A percentile compares a stretch with the other conserved stretches of the same genome.
Evolutionary conservation across 495 filamentous ascomycete species (phyloP).

Genomic region (Immersiella caudata): DNA sequence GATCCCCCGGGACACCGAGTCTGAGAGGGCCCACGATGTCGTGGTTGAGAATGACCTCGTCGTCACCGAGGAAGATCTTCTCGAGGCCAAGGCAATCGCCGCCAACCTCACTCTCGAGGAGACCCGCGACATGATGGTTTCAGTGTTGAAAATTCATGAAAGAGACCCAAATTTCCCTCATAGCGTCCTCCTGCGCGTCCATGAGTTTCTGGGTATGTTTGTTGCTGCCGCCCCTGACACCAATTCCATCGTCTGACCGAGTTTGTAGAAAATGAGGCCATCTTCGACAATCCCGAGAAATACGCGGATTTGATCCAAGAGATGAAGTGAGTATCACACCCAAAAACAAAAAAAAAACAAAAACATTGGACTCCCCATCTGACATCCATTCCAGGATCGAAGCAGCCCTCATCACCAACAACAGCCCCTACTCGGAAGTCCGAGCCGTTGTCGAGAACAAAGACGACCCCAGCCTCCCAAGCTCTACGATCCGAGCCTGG

Average conservation of each 20-base stretch:
- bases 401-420: conserved; percentile 47
- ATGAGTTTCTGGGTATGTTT: conserved; percentile 29
- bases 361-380: too few species aligned
- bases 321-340: conserved; percentile 44
- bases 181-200: conserved; percentile 30
- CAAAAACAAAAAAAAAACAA: too few species aligned
- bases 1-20: neutral
- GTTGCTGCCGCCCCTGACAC: too few species aligned
- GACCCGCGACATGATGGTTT: conserved; percentile 28
- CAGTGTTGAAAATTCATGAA: conserved; percentile 34
- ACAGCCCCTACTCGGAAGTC: conserved; percentile 53
- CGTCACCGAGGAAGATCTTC: conserved; percentile 36
- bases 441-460: conserved; percentile 53
- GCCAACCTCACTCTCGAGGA: conserved; percentile 32
- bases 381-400: conserved; percentile 26
- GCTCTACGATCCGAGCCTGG: conserved; percentile 46
- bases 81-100: conserved; percentile 35
- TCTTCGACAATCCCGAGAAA: conserved; percentile 42
- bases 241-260: too few species aligned
- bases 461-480: conserved; percentile 43
- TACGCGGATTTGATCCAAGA: conserved; percentile 42
- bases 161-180: conserved; percentile 38
- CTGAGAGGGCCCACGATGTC: neutral
- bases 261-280: conserved; percentile 32
- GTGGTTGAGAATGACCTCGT: conserved; percentile 22